Evolutionary conservation across 306 rosid species (phyloP).

Genomic region (Ammopiptanthus mongolicus): DNA sequence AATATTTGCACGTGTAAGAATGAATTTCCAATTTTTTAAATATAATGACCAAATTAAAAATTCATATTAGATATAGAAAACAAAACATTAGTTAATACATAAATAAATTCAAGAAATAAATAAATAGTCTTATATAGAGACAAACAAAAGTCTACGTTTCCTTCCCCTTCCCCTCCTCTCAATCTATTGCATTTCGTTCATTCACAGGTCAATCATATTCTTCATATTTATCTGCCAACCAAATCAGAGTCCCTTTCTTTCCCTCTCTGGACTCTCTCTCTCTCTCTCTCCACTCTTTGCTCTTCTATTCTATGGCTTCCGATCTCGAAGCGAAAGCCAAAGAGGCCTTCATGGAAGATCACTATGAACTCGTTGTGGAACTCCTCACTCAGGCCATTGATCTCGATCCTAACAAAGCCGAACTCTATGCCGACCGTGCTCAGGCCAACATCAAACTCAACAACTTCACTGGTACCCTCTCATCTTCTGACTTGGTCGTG

Average conservation of each 20-base stretch:
- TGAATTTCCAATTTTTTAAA: no score
- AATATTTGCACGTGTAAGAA: no score
- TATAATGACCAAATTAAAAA: no score
- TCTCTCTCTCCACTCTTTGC: constrained; percentile 16
- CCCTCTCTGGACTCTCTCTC: constrained; percentile 2
- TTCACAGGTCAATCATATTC: constrained; percentile 21
- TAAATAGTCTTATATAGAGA: no score
- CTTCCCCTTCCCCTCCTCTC: no score
- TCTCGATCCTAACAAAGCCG: constrained; percentile 49
- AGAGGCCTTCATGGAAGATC: constrained; percentile 83
- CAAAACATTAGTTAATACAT: no score
- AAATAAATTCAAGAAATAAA: no score
- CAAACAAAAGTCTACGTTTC: no score
- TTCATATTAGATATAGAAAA: no score
- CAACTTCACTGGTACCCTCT: constrained; percentile 46
- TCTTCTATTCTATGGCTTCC: constrained; percentile 59
- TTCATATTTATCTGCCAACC: neutral
- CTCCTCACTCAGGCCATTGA: constrained; percentile 67
- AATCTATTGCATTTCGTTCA: neutral
- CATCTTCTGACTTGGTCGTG: neutral
- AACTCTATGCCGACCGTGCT: constrained; percentile 71
- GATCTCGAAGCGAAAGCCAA: constrained; percentile 71
- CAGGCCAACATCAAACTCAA: constrained; percentile 85
- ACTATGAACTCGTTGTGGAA: constrained; percentile 61
- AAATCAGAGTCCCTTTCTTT: neutral